Evolutionary conservation across 2,329 filamentous ascomycete genomes (phyloP).

Genomic region (Phialophora chinensis): DNA sequence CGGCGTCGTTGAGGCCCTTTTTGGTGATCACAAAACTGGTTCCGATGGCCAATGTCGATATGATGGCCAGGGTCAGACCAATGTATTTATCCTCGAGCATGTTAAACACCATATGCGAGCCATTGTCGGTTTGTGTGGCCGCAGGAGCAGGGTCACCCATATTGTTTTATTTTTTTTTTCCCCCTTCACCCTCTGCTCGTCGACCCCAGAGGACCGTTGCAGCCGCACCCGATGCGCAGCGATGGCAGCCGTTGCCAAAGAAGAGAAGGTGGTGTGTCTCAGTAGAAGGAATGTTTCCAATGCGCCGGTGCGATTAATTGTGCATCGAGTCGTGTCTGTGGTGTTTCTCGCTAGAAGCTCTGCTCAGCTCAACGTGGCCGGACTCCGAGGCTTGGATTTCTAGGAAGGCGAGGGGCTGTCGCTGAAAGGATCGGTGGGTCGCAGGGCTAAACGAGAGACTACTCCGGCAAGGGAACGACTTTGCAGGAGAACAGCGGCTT

Average conservation of each 20-base stretch:
- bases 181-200: neutral
- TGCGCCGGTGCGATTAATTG: conserved; percentile 2
- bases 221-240: neutral
- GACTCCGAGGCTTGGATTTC: conserved; percentile 19
- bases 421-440: conserved; percentile 16
- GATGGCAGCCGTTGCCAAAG: neutral
- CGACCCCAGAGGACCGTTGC: neutral
- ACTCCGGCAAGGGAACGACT: neutral
- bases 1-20: conserved; percentile 92
- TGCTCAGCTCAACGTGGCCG: conserved; percentile 20
- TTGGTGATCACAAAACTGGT: conserved; percentile 99
- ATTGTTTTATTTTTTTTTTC: neutral
- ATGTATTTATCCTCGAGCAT: conserved; percentile 50
- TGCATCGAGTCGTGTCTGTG: neutral
- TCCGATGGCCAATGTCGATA: conserved; percentile 63
- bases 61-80: conserved; percentile 54
- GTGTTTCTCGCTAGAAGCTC: conserved; percentile 1
- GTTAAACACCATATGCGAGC: conserved; percentile 27
- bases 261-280: neutral
- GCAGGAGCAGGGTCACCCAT: conserved; percentile 11
- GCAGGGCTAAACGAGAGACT: conserved; percentile 18
- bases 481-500: conserved; percentile 3
- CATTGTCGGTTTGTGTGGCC: conserved; percentile 10
- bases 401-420: neutral
- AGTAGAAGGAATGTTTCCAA: neutral